Conservation (phyloP, 306 rosid species). For the Pterocarpus macrocarpus region DNA sequence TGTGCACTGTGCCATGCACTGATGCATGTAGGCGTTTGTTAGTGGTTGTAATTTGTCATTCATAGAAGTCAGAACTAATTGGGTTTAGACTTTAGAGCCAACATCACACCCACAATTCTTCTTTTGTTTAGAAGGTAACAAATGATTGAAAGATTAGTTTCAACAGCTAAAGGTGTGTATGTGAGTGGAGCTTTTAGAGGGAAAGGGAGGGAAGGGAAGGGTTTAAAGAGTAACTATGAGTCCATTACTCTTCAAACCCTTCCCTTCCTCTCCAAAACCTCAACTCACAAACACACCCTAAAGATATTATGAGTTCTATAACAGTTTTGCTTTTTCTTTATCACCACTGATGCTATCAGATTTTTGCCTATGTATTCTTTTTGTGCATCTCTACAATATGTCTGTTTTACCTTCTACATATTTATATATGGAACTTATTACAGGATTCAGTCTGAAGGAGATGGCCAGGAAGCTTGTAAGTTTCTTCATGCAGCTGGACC, state of each 20-base stretch:
- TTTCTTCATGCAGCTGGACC: slow-evolving; percentile 88
- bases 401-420: slow-evolving; percentile 25
- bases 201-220: no score
- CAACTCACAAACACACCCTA: no score
- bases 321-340: slow-evolving; percentile 12
- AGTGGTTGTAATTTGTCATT: slow-evolving; percentile 1
- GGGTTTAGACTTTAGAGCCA: slow-evolving; percentile 20
- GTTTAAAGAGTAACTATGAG: no score
- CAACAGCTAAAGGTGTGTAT: neutral
- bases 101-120: neutral
- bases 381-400: slow-evolving; percentile 19
- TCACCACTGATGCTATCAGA: neutral
- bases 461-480: slow-evolving; percentile 84
- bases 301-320: slow-evolving; percentile 24
- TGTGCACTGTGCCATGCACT: neutral
- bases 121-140: slow-evolving; percentile 17
- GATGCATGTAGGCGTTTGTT: slow-evolving; percentile 27
- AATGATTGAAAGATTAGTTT: slow-evolving; percentile 37
- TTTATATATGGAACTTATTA: slow-evolving; percentile 34
- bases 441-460: slow-evolving; percentile 78
- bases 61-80: neutral
- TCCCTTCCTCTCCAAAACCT: no score
- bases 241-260: no score
- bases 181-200: no score
- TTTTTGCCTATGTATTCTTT: slow-evolving; percentile 34